phyloP scores from a whole-genome alignment of 495 filamentous ascomycete species.

The Daldinia caldariorum region DNA sequence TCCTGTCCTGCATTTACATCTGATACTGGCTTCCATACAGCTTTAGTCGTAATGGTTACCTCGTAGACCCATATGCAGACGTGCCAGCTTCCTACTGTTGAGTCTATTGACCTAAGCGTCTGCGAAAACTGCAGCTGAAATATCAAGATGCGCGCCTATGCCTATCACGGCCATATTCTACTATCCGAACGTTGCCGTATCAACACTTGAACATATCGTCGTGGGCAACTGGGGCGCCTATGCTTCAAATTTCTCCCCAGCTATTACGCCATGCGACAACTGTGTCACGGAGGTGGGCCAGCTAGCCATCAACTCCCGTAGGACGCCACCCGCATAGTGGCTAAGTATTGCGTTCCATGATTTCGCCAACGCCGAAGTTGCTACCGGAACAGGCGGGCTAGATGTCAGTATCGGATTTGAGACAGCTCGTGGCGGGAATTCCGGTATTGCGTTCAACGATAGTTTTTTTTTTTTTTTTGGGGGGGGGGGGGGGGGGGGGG shows the following conservation, averaged over 20 bases:
- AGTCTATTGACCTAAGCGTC: background rate
- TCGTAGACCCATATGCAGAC: background rate
- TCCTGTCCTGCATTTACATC: background rate
- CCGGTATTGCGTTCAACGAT: constrained; percentile 58
- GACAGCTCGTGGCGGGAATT: constrained; percentile 54
- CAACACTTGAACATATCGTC: constrained; percentile 48
- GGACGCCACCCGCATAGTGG: constrained; percentile 61
- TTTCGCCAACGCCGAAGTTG: constrained; percentile 59
- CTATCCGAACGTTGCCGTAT: constrained; percentile 44
- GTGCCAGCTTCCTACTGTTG: background rate
- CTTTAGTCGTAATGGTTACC: background rate
- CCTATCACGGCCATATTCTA: constrained; percentile 43
- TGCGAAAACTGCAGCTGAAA: background rate
- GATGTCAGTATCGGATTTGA: constrained; percentile 63
- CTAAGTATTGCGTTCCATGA: constrained; percentile 64
- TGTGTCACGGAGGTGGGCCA: constrained; percentile 45
- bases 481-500: too few species aligned
- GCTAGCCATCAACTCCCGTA: constrained; percentile 52
- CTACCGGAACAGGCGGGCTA: constrained; percentile 56
- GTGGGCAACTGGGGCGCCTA: constrained; percentile 50
- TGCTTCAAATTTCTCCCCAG: constrained; percentile 47
- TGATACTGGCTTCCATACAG: background rate
- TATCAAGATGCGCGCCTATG: constrained; percentile 22
- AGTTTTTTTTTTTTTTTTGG: too few species aligned
- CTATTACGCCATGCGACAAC: constrained; percentile 49